A percentile compares a stretch with the other conserved stretches of the same genome.
Evolutionary conservation across 441 rosid species (phyloP).

Genomic region (Erodium texanum): DNA sequence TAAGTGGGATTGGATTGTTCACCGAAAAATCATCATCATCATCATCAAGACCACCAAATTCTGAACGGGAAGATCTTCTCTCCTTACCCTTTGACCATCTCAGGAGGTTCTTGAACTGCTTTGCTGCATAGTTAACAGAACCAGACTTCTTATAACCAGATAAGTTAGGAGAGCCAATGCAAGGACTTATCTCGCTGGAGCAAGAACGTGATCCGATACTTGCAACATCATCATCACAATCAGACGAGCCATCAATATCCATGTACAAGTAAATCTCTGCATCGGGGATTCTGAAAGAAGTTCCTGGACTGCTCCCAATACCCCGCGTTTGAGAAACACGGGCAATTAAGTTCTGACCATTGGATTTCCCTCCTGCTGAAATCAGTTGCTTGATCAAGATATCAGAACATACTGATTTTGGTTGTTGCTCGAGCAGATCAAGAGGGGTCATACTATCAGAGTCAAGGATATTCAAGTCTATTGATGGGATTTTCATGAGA

Average conservation of each 20-base stretch:
- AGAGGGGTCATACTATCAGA: conserved; percentile 65
- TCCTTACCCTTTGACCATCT: conserved; percentile 45
- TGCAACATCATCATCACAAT: conserved; percentile 28
- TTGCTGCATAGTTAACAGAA: conserved; percentile 39
- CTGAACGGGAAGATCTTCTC: too few relatives aligned
- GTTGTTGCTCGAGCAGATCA: conserved; percentile 65
- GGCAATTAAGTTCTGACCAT: conserved; percentile 25
- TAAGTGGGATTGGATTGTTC: conserved; percentile 46
- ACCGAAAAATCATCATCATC: conserved; percentile 19
- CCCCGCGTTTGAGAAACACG: conserved; percentile 45
- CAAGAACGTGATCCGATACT: conserved; percentile 39
- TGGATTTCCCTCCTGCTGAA: conserved; percentile 71
- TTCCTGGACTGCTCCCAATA: conserved; percentile 66
- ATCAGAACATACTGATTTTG: conserved; percentile 56
- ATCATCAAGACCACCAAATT: background rate
- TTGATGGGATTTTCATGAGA: conserved; percentile 44
- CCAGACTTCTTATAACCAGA: conserved; percentile 21
- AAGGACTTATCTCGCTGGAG: background rate
- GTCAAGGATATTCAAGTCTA: conserved; percentile 59
- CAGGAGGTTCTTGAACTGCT: conserved; percentile 58
- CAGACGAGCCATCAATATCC: conserved; percentile 26
- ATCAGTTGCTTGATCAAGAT: conserved; percentile 66
- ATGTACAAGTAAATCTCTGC: conserved; percentile 74
- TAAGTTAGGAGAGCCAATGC: too few relatives aligned
- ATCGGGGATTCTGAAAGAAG: conserved; percentile 72